Evolutionary conservation across 1,284 basidiomycete genomes (phyloP).

Genomic region (Pholiota adiposa): DNA sequence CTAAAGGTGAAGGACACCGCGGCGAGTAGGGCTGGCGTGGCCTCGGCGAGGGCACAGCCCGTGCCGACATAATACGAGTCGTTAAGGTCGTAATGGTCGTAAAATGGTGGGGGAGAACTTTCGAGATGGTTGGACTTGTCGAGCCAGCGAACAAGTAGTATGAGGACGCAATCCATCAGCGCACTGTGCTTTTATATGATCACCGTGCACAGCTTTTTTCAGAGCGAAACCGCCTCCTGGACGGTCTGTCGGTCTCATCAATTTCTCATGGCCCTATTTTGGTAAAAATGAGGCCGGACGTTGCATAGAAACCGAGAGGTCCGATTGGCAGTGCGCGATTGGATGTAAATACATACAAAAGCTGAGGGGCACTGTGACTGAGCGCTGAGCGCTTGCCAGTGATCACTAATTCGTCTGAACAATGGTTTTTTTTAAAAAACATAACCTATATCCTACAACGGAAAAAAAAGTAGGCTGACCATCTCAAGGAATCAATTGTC

Average conservation of each 20-base stretch:
- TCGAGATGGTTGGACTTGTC: slow-evolving; percentile 25
- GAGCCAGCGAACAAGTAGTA: slow-evolving; percentile 28
- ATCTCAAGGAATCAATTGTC: slow-evolving; percentile 18
- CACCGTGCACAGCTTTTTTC: slow-evolving; percentile 22
- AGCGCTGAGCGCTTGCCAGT: no score
- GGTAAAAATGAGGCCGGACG: neutral
- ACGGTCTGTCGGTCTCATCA: neutral
- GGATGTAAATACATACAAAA: no score
- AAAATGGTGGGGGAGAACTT: slow-evolving; percentile 4
- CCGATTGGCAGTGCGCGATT: neutral
- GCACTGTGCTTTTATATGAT: slow-evolving; percentile 18
- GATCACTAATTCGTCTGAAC: no score
- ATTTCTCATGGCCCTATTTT: slow-evolving; percentile 1
- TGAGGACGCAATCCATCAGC: neutral
- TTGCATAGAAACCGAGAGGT: neutral
- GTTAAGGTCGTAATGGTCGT: slow-evolving; percentile 16
- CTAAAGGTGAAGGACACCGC: slow-evolving; percentile 27
- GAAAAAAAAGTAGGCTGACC: no score
- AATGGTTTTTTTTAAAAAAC: no score
- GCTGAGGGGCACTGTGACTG: no score
- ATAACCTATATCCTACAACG: no score
- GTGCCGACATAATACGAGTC: slow-evolving; percentile 14
- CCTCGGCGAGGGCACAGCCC: slow-evolving; percentile 26
- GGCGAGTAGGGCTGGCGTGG: slow-evolving; percentile 28
- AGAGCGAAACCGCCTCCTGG: neutral